These are phyloP conservation scores for Arabidopsis thaliana DNA, from an alignment of 345 rosid genomes.

Conservation along the genomic window TAIR10.1 NC_003071.7:9097001-9097500, in stretches of 20 bases:
- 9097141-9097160: no score
- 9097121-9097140: no score
- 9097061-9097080: no score
- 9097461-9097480: constrained; percentile 20
- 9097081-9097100: no score
- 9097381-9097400: neutral
- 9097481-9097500: constrained; percentile 53
- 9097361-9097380: neutral
- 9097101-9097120: no score
- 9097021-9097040: no score
- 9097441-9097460: neutral
- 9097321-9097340: constrained; percentile 4
- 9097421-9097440: neutral
- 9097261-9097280: constrained; percentile 64
- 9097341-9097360: neutral
- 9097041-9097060: no score
- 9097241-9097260: constrained; percentile 64
- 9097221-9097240: constrained; percentile 41
- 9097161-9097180: no score
- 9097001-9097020: neutral
- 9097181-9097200: no score
- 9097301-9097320: neutral
- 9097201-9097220: no score
- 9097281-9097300: constrained; percentile 40
- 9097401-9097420: constrained; percentile 43